phyloP scores from a whole-genome alignment of 345 rosid species.

The Arabis hirsuta region DNA sequence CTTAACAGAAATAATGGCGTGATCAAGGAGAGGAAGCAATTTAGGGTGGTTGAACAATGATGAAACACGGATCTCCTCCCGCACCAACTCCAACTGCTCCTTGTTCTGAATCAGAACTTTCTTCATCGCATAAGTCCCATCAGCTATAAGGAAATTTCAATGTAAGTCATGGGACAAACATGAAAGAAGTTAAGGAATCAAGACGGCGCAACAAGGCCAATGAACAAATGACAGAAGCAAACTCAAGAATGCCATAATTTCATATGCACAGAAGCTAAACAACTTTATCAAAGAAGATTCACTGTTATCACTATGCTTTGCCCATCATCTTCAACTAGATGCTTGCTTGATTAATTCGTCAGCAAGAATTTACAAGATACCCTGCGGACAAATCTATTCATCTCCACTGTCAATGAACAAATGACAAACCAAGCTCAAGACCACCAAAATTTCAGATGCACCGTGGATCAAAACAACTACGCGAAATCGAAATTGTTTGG shows the following conservation, averaged over 20 bases:
- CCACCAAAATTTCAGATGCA: constrained; percentile 8
- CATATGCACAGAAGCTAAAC: not conserved
- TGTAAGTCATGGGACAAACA: not conserved
- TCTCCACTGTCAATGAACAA: not conserved
- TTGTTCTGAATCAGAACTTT: constrained; percentile 89
- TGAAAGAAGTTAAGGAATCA: constrained; percentile 17
- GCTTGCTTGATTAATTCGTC: not conserved
- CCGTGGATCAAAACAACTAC: not conserved
- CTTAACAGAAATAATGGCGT: constrained; percentile 89
- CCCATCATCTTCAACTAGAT: constrained; percentile 1
- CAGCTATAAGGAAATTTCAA: constrained; percentile 51
- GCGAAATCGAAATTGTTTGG: constrained; percentile 1
- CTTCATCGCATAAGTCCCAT: constrained; percentile 96
- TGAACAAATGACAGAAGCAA: not conserved
- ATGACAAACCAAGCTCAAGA: constrained; percentile 16
- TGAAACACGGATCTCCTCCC: constrained; percentile 93
- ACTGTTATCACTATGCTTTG: not conserved
- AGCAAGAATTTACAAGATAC: not conserved
- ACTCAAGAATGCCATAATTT: constrained; percentile 6
- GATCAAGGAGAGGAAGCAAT: constrained; percentile 96
- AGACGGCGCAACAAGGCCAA: not conserved
- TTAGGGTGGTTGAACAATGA: constrained; percentile 85
- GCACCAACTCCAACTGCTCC: constrained; percentile 87
- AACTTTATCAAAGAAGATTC: not conserved
- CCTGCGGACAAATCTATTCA: no score